Base-by-base conservation (phyloP, 495 filamentous ascomycete genomes). In the Astrocystis sublimbata region DNA sequence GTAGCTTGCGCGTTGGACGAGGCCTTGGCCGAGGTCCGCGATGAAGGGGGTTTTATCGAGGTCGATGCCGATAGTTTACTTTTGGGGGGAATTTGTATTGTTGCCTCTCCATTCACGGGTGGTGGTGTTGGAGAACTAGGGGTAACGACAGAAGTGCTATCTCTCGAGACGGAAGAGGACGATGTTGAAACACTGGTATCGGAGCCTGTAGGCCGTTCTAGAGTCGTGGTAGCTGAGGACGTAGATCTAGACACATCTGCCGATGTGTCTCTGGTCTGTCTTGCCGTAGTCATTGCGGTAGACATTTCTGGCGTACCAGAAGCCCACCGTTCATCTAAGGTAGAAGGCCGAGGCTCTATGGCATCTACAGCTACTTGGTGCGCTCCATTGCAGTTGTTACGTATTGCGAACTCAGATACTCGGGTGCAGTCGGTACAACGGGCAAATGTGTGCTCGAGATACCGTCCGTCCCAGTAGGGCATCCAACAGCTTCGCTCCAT, bases 401-500 rank as follows among this genome's bases (percentile, higher is more conserved):
- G 51, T 24, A 35, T 30, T 42, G 30, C 19, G 50, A 58, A 2
- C 28, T 57, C 13, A 61, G 61, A 19, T 43, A 26, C 42, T 17
- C 26, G 62, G 9, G 65, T 49, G 55, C 75, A 77, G 31, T 68
- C 63, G 7, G 57, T 64, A n/a, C 61, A 51, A 33, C 50, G 50
- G 19, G 42, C 53, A 35, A 40, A 66, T 1, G 17, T 30, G 49
- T 68, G 36, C 13, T 56, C 21, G 53, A 71, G 69, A 60, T 71
- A 71, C 5, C 62, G 63, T 12, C 58, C 35, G 19, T 71, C 60
- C 66, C 67, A 71, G 19, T 64, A 71, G 28, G 64, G 69, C 17
- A 63, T 40, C 45, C 65, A 67, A 26, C 41, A 50, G 23, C 69
- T 69, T 42, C 67, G 66, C 26, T 67, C 66, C 15, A n/a, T 35